phyloP scores from a whole-genome alignment of 305 asterid species.

The Fraxinus albicans region DNA sequence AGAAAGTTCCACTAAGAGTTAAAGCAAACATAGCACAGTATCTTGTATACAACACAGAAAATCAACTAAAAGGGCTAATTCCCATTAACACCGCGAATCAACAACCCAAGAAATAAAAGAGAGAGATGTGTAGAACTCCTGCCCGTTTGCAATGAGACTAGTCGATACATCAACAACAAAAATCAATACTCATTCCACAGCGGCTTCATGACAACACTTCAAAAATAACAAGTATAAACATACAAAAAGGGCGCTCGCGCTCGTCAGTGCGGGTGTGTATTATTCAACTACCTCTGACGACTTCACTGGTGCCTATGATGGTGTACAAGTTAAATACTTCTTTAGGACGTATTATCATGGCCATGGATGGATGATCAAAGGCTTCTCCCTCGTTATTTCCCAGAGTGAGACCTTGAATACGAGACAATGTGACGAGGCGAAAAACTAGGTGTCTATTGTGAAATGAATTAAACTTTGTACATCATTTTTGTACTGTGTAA shows the following conservation, averaged over 20 bases:
- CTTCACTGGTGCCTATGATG: conserved; percentile 16
- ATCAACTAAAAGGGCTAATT: background rate
- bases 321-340: conserved; percentile 44
- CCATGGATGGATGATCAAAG: conserved; percentile 27
- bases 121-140: background rate
- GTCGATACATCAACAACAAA: background rate
- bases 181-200: background rate
- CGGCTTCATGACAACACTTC: background rate
- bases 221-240: background rate
- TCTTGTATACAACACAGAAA: background rate
- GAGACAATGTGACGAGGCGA: background rate
- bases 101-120: no score
- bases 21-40: background rate
- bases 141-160: background rate
- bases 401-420: background rate
- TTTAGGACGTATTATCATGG: conserved; percentile 45
- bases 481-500: no score
- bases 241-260: no score
- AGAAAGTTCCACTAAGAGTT: conserved; percentile 1
- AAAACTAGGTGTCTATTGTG: background rate
- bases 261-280: no score
- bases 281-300: no score
- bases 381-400: background rate
- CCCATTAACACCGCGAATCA: background rate
- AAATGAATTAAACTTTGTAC: no score